A percentile compares a stretch with the other conserved stretches of the same genome.
phyloP scores from a whole-genome alignment of 805 yeast species.

The Myxozyma melibiosi region DNA sequence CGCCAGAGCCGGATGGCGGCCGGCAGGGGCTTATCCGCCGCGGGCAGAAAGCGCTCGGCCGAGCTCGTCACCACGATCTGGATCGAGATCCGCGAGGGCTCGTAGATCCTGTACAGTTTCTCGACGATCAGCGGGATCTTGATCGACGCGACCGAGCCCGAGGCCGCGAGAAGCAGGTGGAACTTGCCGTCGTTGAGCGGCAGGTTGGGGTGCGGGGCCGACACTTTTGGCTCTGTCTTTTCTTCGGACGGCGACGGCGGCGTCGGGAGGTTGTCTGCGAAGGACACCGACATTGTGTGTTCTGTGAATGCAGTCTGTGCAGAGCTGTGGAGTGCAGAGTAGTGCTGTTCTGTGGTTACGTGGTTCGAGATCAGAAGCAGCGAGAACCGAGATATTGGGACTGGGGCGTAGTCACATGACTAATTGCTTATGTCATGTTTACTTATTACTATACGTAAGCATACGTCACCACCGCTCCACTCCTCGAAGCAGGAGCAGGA shows the following conservation, averaged over 20 bases:
- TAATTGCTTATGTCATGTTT: too few species aligned
- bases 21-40: slow-evolving; percentile 49
- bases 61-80: slow-evolving; percentile 84
- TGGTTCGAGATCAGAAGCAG: too few species aligned
- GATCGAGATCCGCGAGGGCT: slow-evolving; percentile 70
- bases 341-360: too few species aligned
- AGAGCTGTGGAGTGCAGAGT: not conserved
- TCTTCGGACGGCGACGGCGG: slow-evolving; percentile 4
- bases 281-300: not conserved
- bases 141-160: slow-evolving; percentile 96
- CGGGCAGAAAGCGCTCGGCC: slow-evolving; percentile 73
- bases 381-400: too few species aligned
- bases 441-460: too few species aligned
- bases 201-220: slow-evolving; percentile 22
- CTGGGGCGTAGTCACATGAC: too few species aligned
- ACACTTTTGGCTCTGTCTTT: not conserved
- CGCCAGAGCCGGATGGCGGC: slow-evolving; percentile 85
- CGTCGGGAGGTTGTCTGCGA: slow-evolving; percentile 8
- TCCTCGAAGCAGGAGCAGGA: not conserved
- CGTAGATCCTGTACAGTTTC: slow-evolving; percentile 78
- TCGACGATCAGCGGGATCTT: slow-evolving; percentile 89
- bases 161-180: slow-evolving; percentile 87
- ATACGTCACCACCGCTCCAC: not conserved
- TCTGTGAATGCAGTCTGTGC: not conserved
- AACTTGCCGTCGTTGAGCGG: slow-evolving; percentile 72